Percentiles rank a stretch among this genome's conserved stretches.
These are phyloP conservation scores for Nakazawaea peltata DNA, from an alignment of 805 yeast genomes.

Conservation along the genomic window DNA sequence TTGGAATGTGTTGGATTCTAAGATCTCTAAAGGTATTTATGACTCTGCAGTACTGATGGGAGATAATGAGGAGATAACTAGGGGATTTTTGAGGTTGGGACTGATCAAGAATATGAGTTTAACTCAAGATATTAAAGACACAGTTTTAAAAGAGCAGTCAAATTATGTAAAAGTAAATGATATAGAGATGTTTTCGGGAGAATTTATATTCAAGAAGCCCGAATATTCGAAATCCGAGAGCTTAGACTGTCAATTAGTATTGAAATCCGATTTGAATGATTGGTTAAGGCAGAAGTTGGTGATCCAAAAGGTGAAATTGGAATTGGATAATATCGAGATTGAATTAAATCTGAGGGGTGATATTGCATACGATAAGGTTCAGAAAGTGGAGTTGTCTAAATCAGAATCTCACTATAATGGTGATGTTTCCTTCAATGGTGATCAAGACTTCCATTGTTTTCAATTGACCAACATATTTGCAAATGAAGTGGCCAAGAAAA, in stretches of 20 bases:
- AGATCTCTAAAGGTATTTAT: conserved; percentile 28
- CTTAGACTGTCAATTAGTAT: conserved; percentile 21
- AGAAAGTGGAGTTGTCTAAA: background rate
- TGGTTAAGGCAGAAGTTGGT: conserved; percentile 12
- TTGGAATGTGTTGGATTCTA: conserved; percentile 29
- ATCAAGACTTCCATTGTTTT: background rate
- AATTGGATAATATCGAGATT: conserved; percentile 12
- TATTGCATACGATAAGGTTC: background rate
- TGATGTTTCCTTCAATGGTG: background rate
- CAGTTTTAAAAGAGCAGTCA: no score
- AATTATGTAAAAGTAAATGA: no score
- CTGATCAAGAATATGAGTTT: no score
- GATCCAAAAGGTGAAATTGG: conserved; percentile 15
- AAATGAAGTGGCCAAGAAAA: conserved; percentile 1
- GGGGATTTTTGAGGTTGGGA: no score
- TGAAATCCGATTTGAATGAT: conserved; percentile 20
- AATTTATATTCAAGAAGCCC: conserved; percentile 13
- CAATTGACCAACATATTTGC: conserved; percentile 1
- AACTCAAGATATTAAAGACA: no score
- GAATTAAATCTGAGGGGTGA: background rate
- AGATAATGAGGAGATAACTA: no score
- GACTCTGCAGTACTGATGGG: no score
- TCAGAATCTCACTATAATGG: background rate
- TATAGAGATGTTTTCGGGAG: no score
- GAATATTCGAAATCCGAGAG: conserved; percentile 15